Percentiles rank a stretch among this genome's conserved stretches.
Conservation (phyloP, 2,329 filamentous ascomycete genomes). For the Orbilia blumenaviensis region DNA sequence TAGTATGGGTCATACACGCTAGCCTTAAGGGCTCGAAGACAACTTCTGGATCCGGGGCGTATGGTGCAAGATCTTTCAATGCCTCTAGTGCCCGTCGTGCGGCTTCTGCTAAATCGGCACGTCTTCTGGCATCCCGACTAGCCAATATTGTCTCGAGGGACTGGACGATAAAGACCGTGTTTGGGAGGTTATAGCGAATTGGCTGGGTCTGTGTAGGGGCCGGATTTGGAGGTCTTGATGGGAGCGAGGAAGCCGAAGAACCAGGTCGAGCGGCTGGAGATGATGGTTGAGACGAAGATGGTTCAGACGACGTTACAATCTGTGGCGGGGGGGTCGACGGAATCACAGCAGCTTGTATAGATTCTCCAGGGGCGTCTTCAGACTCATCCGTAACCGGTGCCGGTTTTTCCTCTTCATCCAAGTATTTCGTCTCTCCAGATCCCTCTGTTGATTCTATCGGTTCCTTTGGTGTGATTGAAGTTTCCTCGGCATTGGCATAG, state of each 20-base stretch:
- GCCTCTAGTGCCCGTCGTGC: constrained; percentile 82
- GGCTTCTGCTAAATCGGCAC: constrained; percentile 82
- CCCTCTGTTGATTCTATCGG: neutral
- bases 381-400: neutral
- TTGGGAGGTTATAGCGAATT: constrained; percentile 61
- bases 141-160: constrained; percentile 90
- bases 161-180: constrained; percentile 92
- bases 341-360: neutral
- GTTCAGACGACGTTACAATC: constrained; percentile 37
- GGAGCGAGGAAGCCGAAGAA: constrained; percentile 46
- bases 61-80: constrained; percentile 83
- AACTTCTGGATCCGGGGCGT: constrained; percentile 82
- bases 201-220: constrained; percentile 31
- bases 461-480: neutral
- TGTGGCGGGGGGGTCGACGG: constrained; percentile 42
- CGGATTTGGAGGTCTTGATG: constrained; percentile 29
- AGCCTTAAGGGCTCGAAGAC: constrained; percentile 91
- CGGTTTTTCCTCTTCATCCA: constrained; percentile 10
- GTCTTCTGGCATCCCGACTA: constrained; percentile 89
- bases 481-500: constrained; percentile 1
- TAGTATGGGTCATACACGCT: constrained; percentile 85
- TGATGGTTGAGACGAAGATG: constrained; percentile 30
- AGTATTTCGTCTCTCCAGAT: neutral
- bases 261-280: constrained; percentile 32
- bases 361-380: constrained; percentile 21